Conservation (phyloP, 73 alveolate species). For the Paramecium primaurelia region DNA sequence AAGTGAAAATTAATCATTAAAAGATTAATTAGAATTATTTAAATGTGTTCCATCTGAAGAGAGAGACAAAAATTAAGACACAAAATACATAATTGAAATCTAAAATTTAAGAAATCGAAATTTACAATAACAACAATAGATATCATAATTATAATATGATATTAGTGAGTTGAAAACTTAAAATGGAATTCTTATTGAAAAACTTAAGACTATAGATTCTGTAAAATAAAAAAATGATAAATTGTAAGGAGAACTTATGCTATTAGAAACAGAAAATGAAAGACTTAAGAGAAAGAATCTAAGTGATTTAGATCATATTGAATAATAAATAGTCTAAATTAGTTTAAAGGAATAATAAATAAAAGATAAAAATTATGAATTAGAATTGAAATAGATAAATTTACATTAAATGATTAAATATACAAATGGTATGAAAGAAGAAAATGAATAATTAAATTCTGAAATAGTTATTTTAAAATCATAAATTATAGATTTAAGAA, state of each 20-base stretch:
- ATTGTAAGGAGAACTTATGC: not conserved
- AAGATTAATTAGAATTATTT: not conserved
- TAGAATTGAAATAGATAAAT: constrained; percentile 1
- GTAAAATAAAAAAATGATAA: not conserved
- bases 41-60: not conserved
- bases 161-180: not conserved
- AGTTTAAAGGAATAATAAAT: constrained; percentile 12
- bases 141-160: not conserved
- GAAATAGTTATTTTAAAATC: not conserved
- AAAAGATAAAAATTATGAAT: constrained; percentile 6
- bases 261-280: constrained; percentile 33
- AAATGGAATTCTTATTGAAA: not conserved
- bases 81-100: constrained; percentile 4
- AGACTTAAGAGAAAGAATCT: constrained; percentile 6
- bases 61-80: not conserved
- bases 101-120: not conserved
- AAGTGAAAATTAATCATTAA: not conserved
- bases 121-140: not conserved
- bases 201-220: constrained; percentile 1
- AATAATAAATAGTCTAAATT: not conserved
- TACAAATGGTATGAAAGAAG: constrained; percentile 24
- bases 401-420: constrained; percentile 18
- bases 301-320: not conserved
- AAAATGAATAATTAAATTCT: not conserved
- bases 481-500: not conserved